phyloP scores from a whole-genome alignment of 192 early-diverging fungal genomes.

The Gigaspora rosea region DNA sequence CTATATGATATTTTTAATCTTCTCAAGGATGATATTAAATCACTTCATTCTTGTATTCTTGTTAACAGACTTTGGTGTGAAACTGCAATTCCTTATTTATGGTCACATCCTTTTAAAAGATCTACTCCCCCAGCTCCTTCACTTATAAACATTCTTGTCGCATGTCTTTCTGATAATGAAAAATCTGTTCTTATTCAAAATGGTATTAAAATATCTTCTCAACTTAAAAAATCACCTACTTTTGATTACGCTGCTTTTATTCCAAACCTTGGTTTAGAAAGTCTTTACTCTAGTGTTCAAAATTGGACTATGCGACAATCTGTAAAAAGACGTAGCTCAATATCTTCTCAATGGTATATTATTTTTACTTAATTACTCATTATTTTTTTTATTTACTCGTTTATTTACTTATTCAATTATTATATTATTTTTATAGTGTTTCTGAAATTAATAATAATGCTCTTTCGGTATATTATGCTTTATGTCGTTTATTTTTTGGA shows the following conservation, averaged over 20 bases:
- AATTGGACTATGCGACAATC: background rate
- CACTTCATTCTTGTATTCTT: constrained; percentile 19
- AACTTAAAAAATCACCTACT: background rate
- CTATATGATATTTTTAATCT: constrained; percentile 21
- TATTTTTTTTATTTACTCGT: background rate
- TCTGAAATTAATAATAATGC: background rate
- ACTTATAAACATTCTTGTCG: constrained; percentile 12
- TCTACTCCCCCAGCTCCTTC: background rate
- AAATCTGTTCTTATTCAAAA: background rate
- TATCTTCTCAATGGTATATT: background rate
- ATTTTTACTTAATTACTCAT: background rate
- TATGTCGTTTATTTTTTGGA: constrained; percentile 6
- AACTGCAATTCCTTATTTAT: constrained; percentile 15
- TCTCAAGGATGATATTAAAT: constrained; percentile 9
- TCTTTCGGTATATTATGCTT: background rate
- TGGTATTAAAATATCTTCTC: background rate
- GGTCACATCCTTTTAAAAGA: background rate
- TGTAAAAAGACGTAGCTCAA: background rate
- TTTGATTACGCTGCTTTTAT: constrained; percentile 17
- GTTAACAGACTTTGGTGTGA: constrained; percentile 31
- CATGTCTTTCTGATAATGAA: constrained; percentile 18
- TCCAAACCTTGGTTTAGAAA: constrained; percentile 16
- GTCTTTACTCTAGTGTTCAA: constrained; percentile 12
- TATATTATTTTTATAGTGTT: background rate
- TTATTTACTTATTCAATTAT: background rate